phyloP scores from a whole-genome alignment of 2,329 filamentous ascomycete species.

The Chaetomium sp. region DNA sequence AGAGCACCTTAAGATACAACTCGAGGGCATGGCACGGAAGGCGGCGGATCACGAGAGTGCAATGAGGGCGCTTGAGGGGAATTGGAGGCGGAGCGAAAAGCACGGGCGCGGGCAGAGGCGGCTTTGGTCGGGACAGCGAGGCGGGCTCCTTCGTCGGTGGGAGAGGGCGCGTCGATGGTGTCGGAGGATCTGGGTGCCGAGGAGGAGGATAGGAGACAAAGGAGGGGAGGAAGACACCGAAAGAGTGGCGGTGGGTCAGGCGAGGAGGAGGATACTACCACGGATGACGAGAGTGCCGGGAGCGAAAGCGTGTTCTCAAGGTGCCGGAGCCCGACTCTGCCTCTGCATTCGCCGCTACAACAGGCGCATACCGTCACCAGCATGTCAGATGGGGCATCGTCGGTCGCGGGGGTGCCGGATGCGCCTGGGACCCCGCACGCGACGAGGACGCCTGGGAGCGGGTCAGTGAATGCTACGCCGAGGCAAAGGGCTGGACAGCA shows the following conservation, averaged over 20 bases:
- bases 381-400: constrained; percentile 27
- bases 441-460: background rate
- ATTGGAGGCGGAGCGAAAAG: constrained; percentile 53
- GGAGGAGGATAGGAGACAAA: constrained; percentile 49
- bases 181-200: constrained; percentile 59
- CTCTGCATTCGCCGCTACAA: background rate
- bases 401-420: constrained; percentile 22
- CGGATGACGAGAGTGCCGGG: constrained; percentile 47
- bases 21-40: constrained; percentile 60
- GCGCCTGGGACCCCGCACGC: constrained; percentile 19
- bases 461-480: constrained; percentile 29
- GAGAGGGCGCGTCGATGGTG: constrained; percentile 46
- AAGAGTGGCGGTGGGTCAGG: constrained; percentile 52
- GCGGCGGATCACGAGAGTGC: constrained; percentile 56
- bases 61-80: constrained; percentile 51
- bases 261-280: constrained; percentile 47
- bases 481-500: constrained; percentile 41
- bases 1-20: constrained; percentile 58
- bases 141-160: constrained; percentile 10
- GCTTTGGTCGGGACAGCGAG: background rate
- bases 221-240: constrained; percentile 30
- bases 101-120: constrained; percentile 46
- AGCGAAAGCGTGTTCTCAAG: constrained; percentile 63
- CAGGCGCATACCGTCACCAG: background rate
- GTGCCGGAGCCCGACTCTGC: constrained; percentile 57